Evolutionary conservation across 768 basidiomycete genomes (phyloP).

Genomic region (Suillus sp.): DNA sequence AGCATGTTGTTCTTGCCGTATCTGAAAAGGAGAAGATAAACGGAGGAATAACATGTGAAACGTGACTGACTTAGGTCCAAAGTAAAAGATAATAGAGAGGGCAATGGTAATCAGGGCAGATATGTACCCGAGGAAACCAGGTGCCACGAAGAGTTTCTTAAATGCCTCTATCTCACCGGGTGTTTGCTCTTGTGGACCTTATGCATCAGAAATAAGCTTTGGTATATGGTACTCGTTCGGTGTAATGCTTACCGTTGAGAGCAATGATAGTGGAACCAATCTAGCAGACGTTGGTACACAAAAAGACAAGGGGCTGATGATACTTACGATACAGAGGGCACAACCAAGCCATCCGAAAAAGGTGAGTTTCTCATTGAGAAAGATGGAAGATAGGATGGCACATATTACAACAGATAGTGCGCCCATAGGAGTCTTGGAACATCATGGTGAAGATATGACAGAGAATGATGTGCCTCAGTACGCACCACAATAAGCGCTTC

Average conservation of each 20-base stretch:
- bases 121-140: constrained; percentile 77
- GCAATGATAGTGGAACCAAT: constrained; percentile 89
- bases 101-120: constrained; percentile 64
- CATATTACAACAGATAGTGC: constrained; percentile 96
- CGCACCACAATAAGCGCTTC: constrained; percentile 90
- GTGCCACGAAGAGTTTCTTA: constrained; percentile 76
- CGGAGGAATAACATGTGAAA: constrained; percentile 15
- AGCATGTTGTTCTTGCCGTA: constrained; percentile 94
- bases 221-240: neutral
- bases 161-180: constrained; percentile 74
- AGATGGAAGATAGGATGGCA: constrained; percentile 89
- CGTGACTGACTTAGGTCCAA: constrained; percentile 66
- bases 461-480: constrained; percentile 20
- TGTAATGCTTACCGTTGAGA: constrained; percentile 64
- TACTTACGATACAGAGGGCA: constrained; percentile 81
- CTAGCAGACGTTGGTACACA: constrained; percentile 35
- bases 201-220: constrained; percentile 5
- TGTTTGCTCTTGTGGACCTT: constrained; percentile 70
- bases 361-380: constrained; percentile 89
- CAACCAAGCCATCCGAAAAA: constrained; percentile 99
- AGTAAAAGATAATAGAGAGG: constrained; percentile 76
- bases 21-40: constrained; percentile 34
- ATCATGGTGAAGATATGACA: constrained; percentile 5
- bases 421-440: constrained; percentile 81
- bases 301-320: neutral